Evolutionary conservation across 495 filamentous ascomycete genomes (phyloP), one percentile per base, ranked within the genome.

Genomic region (Darksidea phi): DNA sequence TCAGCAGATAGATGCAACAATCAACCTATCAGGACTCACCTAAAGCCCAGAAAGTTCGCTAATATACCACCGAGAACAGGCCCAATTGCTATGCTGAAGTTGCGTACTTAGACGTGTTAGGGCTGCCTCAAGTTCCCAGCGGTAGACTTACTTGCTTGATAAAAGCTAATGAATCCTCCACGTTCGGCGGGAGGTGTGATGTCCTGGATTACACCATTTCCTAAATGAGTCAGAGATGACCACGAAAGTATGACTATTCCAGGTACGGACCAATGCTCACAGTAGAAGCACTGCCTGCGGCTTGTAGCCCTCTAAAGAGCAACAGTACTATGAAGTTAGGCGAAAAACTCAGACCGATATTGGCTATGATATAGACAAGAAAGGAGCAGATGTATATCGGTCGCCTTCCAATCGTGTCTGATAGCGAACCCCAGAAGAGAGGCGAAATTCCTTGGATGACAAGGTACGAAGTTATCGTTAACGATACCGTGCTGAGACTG

Each of bases 391-490:
- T 72, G 47, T 77, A 80, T 12, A 76, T 72, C 11, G 67, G 70
- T 15, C 76, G 74, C 6, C 77, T 70, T 20, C 77, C 77, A 21
- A 69, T 49, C 0, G 67, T 68, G 65, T 80, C 77, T 20, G 77
- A 78, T 20, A 77, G 71, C 0, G 76, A 71, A 10, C 78, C 77
- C 75, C 76, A 76, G 55, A 79, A 73, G 23, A 71, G 74, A 6
- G 77, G 78, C n/a, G 79, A 77, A 25, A 80, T 57, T n/a, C 79
- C 78, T 66, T 79, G 77, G 15, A 79, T 73, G 56, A 81, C 68
- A 74, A 79, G 77, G 54, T 79, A 77, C 7, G 48, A 50, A 4
- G 57, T 60, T 11, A 60, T 53, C 23, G 47, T 60, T 20, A 60
- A 20, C 1, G 48, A 53, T 2, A 60, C 36, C 10, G 41, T n/a